phyloP scores from a whole-genome alignment of 1,139 yeast genomes.

The Yamadazyma triangularis region DNA sequence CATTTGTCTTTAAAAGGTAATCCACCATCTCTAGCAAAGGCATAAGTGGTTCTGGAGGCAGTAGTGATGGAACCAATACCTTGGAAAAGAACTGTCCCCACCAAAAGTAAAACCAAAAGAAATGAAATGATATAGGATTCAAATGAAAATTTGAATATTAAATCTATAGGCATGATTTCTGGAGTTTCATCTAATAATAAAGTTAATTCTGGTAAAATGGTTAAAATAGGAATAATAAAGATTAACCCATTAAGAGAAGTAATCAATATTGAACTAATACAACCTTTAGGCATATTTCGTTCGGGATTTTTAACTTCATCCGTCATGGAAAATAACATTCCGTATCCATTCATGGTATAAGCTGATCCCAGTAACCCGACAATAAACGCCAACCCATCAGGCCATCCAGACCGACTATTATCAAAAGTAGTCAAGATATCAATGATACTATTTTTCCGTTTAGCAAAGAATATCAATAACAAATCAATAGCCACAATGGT shows the following conservation, averaged over 20 bases:
- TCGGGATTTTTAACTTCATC: conserved; percentile 81
- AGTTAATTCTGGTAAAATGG: conserved; percentile 64
- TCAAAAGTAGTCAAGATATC: conserved; percentile 67
- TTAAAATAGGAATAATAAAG: conserved; percentile 65
- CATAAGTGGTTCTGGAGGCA: conserved; percentile 81
- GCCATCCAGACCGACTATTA: conserved; percentile 70
- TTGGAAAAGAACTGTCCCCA: conserved; percentile 72
- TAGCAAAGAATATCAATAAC: conserved; percentile 55
- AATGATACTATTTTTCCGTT: conserved; percentile 53
- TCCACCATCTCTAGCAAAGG: conserved; percentile 87
- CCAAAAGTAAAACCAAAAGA: conserved; percentile 58
- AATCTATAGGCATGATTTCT: conserved; percentile 60
- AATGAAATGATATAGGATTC: conserved; percentile 64
- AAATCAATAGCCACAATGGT: conserved; percentile 69
- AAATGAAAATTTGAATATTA: conserved; percentile 67
- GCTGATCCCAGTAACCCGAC: conserved; percentile 77
- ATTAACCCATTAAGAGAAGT: conserved; percentile 66
- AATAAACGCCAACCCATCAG: conserved; percentile 58
- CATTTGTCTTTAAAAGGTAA: conserved; percentile 65
- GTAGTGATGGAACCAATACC: conserved; percentile 80
- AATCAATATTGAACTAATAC: conserved; percentile 59
- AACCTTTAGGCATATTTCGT: conserved; percentile 72
- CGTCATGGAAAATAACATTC: conserved; percentile 75
- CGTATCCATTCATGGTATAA: conserved; percentile 78
- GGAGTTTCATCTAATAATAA: conserved; percentile 55